Conservation (phyloP, 2,329 filamentous ascomycete genomes). For the Hirsutella rhossiliensis region DNA sequence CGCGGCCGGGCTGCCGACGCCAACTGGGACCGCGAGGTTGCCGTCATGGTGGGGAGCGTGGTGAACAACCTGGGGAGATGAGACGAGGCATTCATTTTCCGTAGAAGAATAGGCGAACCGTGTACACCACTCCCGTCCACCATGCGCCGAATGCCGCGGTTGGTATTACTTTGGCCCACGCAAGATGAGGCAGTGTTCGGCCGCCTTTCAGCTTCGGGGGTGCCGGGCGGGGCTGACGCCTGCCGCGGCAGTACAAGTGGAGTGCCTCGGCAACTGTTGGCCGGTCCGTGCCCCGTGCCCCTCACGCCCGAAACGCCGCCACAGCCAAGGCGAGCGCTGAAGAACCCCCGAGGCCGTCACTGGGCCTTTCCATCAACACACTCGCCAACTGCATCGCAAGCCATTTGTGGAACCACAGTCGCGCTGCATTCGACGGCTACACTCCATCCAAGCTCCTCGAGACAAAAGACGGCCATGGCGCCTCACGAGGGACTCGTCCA, state of each 20-base stretch:
- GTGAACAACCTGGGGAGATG: conserved; percentile 42
- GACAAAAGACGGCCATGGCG: conserved; percentile 40
- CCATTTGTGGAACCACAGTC: no score
- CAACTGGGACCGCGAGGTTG: conserved; percentile 79
- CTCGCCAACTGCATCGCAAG: not conserved
- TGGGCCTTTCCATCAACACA: not conserved
- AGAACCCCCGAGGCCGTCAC: not conserved
- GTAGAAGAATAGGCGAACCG: not conserved
- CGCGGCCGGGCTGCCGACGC: conserved; percentile 35
- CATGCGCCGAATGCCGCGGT: not conserved
- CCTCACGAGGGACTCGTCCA: conserved; percentile 51
- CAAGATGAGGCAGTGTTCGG: no score
- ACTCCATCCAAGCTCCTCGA: not conserved
- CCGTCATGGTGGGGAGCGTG: conserved; percentile 86
- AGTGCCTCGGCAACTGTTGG: not conserved
- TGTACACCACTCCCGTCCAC: no score
- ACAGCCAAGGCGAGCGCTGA: not conserved
- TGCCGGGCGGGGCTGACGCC: not conserved
- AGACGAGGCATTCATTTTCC: not conserved
- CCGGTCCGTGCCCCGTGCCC: not conserved
- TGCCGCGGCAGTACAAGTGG: not conserved
- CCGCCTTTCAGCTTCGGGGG: no score
- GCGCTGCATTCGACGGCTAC: no score
- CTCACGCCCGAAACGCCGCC: not conserved
- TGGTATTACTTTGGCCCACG: not conserved